Percentiles rank a stretch among this genome's conserved stretches.
Evolutionary conservation across 2,329 filamentous ascomycete species (phyloP).

Genomic region (Stagonosporopsis cucurbitacearum): DNA sequence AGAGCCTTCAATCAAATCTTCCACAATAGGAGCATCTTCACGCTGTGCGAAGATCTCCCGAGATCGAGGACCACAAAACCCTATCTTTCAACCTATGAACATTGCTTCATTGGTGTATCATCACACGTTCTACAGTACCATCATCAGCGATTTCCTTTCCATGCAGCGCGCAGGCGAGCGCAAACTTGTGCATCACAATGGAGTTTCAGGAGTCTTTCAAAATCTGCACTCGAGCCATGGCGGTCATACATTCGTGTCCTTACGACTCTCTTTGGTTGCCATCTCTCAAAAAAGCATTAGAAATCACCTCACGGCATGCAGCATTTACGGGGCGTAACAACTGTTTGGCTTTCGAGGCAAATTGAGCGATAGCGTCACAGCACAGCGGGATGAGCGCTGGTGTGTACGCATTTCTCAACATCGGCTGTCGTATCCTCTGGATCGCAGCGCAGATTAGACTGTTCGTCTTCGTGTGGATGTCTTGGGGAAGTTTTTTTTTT

Average conservation of each 20-base stretch:
- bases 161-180: conserved; percentile 24
- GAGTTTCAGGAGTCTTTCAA: conserved; percentile 34
- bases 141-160: conserved; percentile 20
- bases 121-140: conserved; percentile 22
- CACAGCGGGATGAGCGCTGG: conserved; percentile 20
- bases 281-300: conserved; percentile 45
- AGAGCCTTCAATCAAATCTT: conserved; percentile 3
- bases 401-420: conserved; percentile 19
- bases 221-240: conserved; percentile 22
- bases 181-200: conserved; percentile 38
- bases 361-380: conserved; percentile 20
- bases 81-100: conserved; percentile 22
- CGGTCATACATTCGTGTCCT: conserved; percentile 25
- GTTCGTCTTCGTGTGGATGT: conserved; percentile 23
- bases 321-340: conserved; percentile 44
- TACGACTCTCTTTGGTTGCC: conserved; percentile 29
- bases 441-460: conserved; percentile 34
- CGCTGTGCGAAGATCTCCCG: background rate
- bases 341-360: conserved; percentile 18
- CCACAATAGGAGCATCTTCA: background rate
- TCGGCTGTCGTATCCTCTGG: conserved; percentile 24
- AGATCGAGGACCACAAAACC: conserved; percentile 4
- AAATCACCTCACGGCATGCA: conserved; percentile 38
- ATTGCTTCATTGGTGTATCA: conserved; percentile 32
- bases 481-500: conserved; percentile 10